Conservation (phyloP, 345 rosid species). For the Syzygium aromaticum region DNA sequence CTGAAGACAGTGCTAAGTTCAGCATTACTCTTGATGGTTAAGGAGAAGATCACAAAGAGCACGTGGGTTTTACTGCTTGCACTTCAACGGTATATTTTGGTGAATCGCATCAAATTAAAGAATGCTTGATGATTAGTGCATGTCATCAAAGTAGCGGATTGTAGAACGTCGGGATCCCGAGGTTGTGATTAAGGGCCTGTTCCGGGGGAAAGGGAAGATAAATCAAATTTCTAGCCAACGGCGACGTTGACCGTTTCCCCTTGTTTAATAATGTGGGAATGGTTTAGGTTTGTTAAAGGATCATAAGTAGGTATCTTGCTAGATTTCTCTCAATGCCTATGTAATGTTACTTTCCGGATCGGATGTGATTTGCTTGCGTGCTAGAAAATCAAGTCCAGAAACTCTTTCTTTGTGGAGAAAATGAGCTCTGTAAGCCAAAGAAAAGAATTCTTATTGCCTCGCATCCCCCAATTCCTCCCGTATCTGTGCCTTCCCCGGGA, state of each 20-base stretch:
- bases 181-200: neutral
- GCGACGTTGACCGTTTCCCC: neutral
- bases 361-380: neutral
- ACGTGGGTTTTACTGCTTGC: constrained; percentile 80
- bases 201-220: neutral
- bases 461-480: too few relatives aligned
- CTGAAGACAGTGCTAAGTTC: constrained; percentile 94
- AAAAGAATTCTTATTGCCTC: neutral
- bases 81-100: constrained; percentile 37
- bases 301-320: neutral
- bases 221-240: neutral
- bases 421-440: neutral
- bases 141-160: neutral
- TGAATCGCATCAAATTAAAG: constrained; percentile 33
- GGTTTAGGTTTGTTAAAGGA: neutral
- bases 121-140: constrained; percentile 5
- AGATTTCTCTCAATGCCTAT: neutral
- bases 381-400: neutral
- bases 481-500: too few relatives aligned
- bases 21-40: constrained; percentile 86
- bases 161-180: neutral
- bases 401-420: neutral
- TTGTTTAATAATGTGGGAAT: neutral
- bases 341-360: neutral
- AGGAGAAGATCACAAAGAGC: constrained; percentile 76